Base-by-base conservation (phyloP, 139 green algal species). In the Chlorella sorokiniana region DNA sequence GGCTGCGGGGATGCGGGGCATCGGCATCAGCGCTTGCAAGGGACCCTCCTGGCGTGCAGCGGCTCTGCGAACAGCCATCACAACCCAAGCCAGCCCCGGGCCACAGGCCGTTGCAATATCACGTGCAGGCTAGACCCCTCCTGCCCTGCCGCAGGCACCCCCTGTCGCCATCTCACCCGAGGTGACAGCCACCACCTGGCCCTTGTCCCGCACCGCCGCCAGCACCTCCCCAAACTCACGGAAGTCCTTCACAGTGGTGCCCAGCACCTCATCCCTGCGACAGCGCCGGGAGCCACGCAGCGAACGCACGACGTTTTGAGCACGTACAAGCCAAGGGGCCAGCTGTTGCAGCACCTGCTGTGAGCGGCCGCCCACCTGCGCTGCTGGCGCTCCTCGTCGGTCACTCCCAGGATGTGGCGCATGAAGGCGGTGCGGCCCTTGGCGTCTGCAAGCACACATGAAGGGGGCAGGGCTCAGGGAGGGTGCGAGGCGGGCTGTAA, bases 371-470 rank as follows among this genome's bases (percentile, higher is more conserved):
- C 76, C 10, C 63, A 83, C 77, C 96, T 84, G 11, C 97, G 88
- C 76, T 91, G 78, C 88, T 99, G 97, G 8, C 97, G 87, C 93
- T 99, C 95, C 86, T 98, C 95, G 42, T 99, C 94, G 1, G 77
- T 94, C 5, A 99, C 86, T 29, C 89, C 89, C 31, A 99, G 91
- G 80, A 99, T 81, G 86, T 99, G 92, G 27, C 97, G 92, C 91
- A 96, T 90, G 67, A 98, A 83, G 45, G 93, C 90, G 29, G 88
- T 91, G 52, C 85, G 75, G 69, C 88, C 93, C 91, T 98, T 98
- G 63, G 94, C 82, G 83, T 98, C 95, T 22, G 73, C 54, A 40
- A 65, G 48, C 22, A 65, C 56, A 65, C n/a, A n/a, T n/a, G n/a
- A n/a, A n/a, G n/a, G n/a, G n/a, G n/a, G n/a, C n/a, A n/a, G n/a